Evolutionary conservation across 768 basidiomycete genomes (phyloP).

Genomic region (Hemileccinum rubropunctum): DNA sequence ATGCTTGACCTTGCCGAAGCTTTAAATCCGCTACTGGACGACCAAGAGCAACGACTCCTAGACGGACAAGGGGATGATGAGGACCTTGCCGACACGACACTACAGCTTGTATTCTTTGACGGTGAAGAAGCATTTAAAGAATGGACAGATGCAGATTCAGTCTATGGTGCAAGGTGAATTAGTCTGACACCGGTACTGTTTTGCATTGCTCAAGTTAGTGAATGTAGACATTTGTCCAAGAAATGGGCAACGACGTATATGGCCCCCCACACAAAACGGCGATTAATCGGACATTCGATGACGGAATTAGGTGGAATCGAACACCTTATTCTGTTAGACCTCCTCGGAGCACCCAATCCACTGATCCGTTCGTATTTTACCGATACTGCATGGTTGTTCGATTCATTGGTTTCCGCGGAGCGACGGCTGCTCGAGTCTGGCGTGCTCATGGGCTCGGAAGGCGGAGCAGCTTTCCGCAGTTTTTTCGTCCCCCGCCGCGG

Average conservation of each 20-base stretch:
- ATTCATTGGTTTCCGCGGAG: slow-evolving; percentile 73
- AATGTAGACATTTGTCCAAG: slow-evolving; percentile 76
- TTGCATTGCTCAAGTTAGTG: slow-evolving; percentile 1
- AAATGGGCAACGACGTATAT: slow-evolving; percentile 77
- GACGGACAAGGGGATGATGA: slow-evolving; percentile 65
- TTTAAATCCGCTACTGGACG: slow-evolving; percentile 68
- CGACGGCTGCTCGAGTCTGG: slow-evolving; percentile 62
- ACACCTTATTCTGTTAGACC: slow-evolving; percentile 88
- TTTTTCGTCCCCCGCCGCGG: slow-evolving; percentile 60
- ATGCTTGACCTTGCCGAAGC: slow-evolving; percentile 90
- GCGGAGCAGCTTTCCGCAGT: slow-evolving; percentile 46
- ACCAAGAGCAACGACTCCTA: slow-evolving; percentile 52
- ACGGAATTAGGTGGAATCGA: slow-evolving; percentile 80
- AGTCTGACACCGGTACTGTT: background rate
- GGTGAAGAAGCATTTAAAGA: slow-evolving; percentile 94
- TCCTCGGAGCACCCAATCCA: slow-evolving; percentile 79
- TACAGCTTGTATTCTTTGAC: slow-evolving; percentile 94
- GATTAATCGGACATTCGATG: slow-evolving; percentile 48
- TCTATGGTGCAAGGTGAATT: slow-evolving; percentile 87
- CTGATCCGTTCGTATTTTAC: slow-evolving; percentile 76
- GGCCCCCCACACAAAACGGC: slow-evolving; percentile 56
- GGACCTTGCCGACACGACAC: slow-evolving; percentile 75
- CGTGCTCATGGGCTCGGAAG: slow-evolving; percentile 50
- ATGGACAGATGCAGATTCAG: slow-evolving; percentile 88
- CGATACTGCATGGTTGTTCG: slow-evolving; percentile 93